Conservation (phyloP, 352 stramenopile genomes). For the Pythium volutum region DNA sequence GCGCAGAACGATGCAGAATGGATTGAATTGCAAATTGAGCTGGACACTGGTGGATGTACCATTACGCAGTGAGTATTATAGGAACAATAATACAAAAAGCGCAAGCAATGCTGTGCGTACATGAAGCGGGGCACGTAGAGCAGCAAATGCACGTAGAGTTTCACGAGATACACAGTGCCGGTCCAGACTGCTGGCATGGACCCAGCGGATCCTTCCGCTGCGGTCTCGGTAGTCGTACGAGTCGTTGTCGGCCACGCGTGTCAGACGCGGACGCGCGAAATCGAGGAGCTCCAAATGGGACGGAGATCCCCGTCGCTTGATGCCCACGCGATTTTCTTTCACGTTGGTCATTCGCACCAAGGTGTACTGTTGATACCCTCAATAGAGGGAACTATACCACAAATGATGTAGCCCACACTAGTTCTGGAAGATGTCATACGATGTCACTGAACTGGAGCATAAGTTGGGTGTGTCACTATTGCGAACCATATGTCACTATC, state of each 20-base stretch:
- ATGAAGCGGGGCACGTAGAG: slow-evolving; percentile 67
- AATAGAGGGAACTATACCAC: background rate
- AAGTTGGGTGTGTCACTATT: background rate
- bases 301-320: background rate
- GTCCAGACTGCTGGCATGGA: slow-evolving; percentile 30
- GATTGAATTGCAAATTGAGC: slow-evolving; percentile 68
- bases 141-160: slow-evolving; percentile 54
- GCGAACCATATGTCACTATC: background rate
- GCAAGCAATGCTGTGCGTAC: slow-evolving; percentile 27
- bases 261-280: background rate
- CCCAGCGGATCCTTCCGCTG: slow-evolving; percentile 12
- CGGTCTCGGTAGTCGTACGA: slow-evolving; percentile 7
- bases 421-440: no score
- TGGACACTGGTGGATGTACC: slow-evolving; percentile 30
- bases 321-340: slow-evolving; percentile 22
- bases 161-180: slow-evolving; percentile 47
- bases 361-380: slow-evolving; percentile 1
- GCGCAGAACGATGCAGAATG: slow-evolving; percentile 48
- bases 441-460: no score
- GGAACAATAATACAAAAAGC: background rate
- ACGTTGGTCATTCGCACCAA: background rate
- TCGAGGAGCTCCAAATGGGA: background rate
- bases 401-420: background rate
- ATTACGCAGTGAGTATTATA: background rate
- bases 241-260: background rate